phyloP scores from a whole-genome alignment of 2,329 filamentous ascomycete genomes.

The Colletotrichum sp. region DNA sequence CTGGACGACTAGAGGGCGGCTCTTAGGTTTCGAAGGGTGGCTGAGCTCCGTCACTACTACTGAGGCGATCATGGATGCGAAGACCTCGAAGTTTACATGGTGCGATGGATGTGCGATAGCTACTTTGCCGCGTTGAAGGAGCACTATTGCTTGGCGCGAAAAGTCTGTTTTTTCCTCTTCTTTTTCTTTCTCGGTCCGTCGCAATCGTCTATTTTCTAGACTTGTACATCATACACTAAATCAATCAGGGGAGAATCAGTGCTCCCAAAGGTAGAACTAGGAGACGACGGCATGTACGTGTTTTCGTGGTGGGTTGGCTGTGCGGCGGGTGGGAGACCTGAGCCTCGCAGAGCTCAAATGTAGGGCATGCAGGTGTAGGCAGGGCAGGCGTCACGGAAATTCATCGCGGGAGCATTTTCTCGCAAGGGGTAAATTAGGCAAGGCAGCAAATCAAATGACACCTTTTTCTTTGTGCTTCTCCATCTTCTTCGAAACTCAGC shows the following conservation, averaged over 20 bases:
- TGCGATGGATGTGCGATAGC: not conserved
- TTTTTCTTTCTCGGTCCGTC: not conserved
- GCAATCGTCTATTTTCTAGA: not conserved
- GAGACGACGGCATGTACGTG: not conserved
- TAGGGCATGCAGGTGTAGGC: not conserved
- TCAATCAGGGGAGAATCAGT: not conserved
- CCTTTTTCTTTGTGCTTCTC: not conserved
- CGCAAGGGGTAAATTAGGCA: not conserved
- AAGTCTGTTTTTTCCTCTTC: not conserved
- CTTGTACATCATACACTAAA: conserved; percentile 6
- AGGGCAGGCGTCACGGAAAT: not conserved
- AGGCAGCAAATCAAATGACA: not conserved
- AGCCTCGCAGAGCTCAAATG: not conserved
- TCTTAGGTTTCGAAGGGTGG: not conserved
- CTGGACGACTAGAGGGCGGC: not conserved
- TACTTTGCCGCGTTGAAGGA: not conserved
- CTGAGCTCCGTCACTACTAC: not conserved
- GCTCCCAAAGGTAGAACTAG: not conserved
- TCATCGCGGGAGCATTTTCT: not conserved
- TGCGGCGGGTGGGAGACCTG: not conserved
- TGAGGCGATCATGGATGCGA: not conserved
- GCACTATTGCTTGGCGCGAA: not conserved
- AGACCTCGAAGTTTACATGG: not conserved
- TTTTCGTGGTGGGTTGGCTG: not conserved
- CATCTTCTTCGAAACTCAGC: not conserved